Base-by-base conservation (phyloP, 768 basidiomycete genomes). In the Pleurotus sapidus region DNA sequence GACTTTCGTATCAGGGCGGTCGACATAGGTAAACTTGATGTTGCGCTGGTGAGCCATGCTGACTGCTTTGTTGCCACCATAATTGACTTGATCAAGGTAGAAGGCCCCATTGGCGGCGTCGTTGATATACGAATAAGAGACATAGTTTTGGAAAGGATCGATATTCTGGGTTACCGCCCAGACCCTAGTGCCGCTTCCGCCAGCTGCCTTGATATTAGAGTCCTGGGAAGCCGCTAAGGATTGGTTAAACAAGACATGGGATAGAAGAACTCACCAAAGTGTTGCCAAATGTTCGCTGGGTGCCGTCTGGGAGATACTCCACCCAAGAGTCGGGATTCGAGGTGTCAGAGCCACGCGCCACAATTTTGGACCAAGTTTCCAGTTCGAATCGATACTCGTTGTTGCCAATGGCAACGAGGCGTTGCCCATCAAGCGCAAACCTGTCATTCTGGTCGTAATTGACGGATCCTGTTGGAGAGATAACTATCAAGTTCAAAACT, bases 321-420 rank as follows among this genome's bases (percentile, higher is more conserved):
- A 54, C 39, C 51, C 51, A 54, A 8, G 39, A 54, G 39, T 54
- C 51, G 11, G 51, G 51, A 20, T 54, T 54, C 18, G 51, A 40
- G 8, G 51, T 8, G 27, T 54, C 23, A 39, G 18, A 27, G 18
- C 51, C 51, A 3, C n/a, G 14, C 4, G 51, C 51, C 14, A 54
- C 51, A 4, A 54, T 25, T 23, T 54, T 54, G 51, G 51, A 54
- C 51, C 51, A 54, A 3, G 51, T 40, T n/a, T 54, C 51, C 14
- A 54, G 17, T 23, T 54, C 51, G 37, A 24, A 54, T 12, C 51
- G 51, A 53, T 54, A 54, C n/a, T 54, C 51, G 39, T 54, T 54
- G 9, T 42, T 42, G 15, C 51, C 51, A 8, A 54, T 42, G 2
- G 51, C 34, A 54, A 37, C 5, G n/a, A n/a, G n/a, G n/a, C 51